Evolutionary conservation across 805 yeast species (phyloP).

Genomic region (Clavispora carvajalis): DNA sequence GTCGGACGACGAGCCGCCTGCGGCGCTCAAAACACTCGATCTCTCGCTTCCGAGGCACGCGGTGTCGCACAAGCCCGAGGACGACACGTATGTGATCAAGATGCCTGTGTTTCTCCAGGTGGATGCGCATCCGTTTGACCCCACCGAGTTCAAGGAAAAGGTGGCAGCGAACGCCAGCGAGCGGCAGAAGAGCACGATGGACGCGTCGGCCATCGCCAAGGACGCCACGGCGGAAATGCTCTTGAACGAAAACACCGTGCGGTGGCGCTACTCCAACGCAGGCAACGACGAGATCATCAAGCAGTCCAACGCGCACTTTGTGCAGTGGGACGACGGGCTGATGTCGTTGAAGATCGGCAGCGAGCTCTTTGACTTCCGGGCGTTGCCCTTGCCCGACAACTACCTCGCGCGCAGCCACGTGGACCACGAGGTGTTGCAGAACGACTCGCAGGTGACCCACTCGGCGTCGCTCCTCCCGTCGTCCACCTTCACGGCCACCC

Average conservation of each 20-base stretch:
- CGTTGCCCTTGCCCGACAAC: slow-evolving; percentile 62
- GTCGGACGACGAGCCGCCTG: slow-evolving; percentile 27
- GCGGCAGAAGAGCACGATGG: slow-evolving; percentile 22
- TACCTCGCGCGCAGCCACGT: slow-evolving; percentile 69
- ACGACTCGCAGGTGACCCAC: slow-evolving; percentile 60
- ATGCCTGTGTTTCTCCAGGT: slow-evolving; percentile 79
- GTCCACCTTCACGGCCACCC: slow-evolving; percentile 82
- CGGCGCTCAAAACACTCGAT: slow-evolving; percentile 30
- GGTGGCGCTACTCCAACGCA: slow-evolving; percentile 89
- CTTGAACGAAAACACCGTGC: slow-evolving; percentile 74
- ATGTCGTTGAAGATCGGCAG: slow-evolving; percentile 79
- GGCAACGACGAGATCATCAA: slow-evolving; percentile 68
- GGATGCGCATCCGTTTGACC: slow-evolving; percentile 85
- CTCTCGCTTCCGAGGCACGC: slow-evolving; percentile 48
- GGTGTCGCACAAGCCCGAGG: slow-evolving; percentile 29
- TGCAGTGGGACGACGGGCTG: slow-evolving; percentile 94
- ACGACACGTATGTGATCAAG: slow-evolving; percentile 45
- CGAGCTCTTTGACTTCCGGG: slow-evolving; percentile 77
- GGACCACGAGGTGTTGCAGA: slow-evolving; percentile 63
- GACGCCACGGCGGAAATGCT: slow-evolving; percentile 54
- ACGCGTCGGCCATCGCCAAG: slow-evolving; percentile 42
- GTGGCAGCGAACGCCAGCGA: slow-evolving; percentile 31
- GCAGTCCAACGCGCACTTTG: slow-evolving; percentile 83
- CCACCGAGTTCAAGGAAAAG: slow-evolving; percentile 54
- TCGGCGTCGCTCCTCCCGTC: slow-evolving; percentile 79